Percentiles rank a stretch among this genome's conserved stretches.
phyloP scores from a whole-genome alignment of 2,329 filamentous ascomycete species.

The Dactylellina leptospora region DNA sequence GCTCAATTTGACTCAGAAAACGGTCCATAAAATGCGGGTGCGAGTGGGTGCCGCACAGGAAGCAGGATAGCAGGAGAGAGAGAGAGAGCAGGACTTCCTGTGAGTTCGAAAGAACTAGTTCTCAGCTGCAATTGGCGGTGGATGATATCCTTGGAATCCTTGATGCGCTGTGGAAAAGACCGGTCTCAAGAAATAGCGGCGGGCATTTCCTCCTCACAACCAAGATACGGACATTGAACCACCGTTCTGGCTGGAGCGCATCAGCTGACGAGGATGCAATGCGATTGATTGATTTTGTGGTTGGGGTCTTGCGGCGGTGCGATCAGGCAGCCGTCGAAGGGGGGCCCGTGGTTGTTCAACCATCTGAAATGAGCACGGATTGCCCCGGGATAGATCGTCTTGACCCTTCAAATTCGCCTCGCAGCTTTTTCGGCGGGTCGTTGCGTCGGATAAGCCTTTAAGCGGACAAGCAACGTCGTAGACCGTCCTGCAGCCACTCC shows the following conservation, averaged over 20 bases:
- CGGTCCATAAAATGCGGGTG: conserved; percentile 2
- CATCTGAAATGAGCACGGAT: conserved; percentile 48
- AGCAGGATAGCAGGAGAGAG: no score
- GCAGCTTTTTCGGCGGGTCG: conserved; percentile 37
- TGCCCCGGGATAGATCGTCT: conserved; percentile 47
- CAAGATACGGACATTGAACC: not conserved
- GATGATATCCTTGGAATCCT: no score
- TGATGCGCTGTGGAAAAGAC: not conserved
- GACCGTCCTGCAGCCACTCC: conserved; percentile 52
- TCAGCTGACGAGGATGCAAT: conserved; percentile 39
- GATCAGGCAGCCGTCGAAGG: conserved; percentile 47
- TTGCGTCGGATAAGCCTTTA: conserved; percentile 51
- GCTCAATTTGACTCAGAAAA: conserved; percentile 12
- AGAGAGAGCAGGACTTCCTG: no score
- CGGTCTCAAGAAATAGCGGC: conserved; percentile 10
- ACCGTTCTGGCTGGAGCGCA: not conserved
- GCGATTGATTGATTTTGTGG: conserved; percentile 5
- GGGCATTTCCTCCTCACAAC: conserved; percentile 5
- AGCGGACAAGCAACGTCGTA: conserved; percentile 51
- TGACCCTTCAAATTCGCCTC: conserved; percentile 45
- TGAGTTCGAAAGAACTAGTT: no score
- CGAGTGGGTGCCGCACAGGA: conserved; percentile 11
- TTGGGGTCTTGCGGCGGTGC: conserved; percentile 19
- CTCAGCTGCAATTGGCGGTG: no score
- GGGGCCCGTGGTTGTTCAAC: conserved; percentile 38